A percentile compares a stretch with the other conserved stretches of the same genome.
phyloP scores from a whole-genome alignment of 1,284 basidiomycete species.

The Heterobasidion occidentale region DNA sequence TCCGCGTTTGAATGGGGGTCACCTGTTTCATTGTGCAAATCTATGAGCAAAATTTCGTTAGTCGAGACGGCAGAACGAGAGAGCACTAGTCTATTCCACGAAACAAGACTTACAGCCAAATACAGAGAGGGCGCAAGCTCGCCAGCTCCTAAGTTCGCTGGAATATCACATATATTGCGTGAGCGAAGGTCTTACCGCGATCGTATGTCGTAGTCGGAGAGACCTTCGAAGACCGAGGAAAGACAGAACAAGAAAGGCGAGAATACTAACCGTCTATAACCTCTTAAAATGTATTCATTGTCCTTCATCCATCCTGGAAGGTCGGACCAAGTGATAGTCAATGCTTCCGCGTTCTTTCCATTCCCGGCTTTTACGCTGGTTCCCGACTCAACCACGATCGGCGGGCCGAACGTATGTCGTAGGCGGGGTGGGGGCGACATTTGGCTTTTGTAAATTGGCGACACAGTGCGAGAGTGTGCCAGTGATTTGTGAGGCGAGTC shows the following conservation, averaged over 20 bases:
- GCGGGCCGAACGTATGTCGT: not conserved
- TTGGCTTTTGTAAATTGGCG: not conserved
- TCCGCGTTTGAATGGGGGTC: not conserved
- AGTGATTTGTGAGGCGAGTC: too few relatives aligned
- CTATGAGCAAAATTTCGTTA: constrained; percentile 28
- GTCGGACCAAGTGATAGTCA: constrained; percentile 53
- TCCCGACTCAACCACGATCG: not conserved
- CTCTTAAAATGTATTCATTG: constrained; percentile 67
- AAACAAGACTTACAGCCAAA: constrained; percentile 55
- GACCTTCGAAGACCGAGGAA: not conserved
- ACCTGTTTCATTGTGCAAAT: constrained; percentile 83
- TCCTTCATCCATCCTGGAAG: constrained; percentile 65
- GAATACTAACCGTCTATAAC: constrained; percentile 60
- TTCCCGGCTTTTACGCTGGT: not conserved
- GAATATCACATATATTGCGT: not conserved
- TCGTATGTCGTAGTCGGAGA: not conserved
- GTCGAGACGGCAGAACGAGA: not conserved
- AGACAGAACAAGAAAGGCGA: not conserved
- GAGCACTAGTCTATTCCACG: not conserved
- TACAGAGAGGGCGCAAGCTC: constrained; percentile 58
- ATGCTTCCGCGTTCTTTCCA: not conserved
- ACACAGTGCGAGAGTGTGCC: too few relatives aligned
- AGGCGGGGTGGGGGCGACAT: not conserved
- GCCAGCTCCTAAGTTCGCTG: constrained; percentile 59
- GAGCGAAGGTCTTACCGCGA: not conserved